phyloP scores from a whole-genome alignment of 192 early-diverging fungal genomes.

The Coemansia sp. region DNA sequence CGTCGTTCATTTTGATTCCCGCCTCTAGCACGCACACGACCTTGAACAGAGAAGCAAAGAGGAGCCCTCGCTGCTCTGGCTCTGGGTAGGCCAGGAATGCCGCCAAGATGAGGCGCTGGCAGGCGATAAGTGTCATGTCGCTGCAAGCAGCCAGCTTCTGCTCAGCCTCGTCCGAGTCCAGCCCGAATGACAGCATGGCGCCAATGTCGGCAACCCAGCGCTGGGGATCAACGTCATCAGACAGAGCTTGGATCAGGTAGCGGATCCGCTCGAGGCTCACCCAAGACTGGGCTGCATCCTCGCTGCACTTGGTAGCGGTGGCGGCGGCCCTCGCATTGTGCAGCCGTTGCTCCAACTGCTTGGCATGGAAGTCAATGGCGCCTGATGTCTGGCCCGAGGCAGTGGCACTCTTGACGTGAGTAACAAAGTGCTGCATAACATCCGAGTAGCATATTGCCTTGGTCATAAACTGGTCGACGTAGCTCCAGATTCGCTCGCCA shows the following conservation, averaged over 20 bases:
- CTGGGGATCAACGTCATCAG: slow-evolving; percentile 18
- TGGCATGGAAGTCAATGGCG: slow-evolving; percentile 12
- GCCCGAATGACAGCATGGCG: slow-evolving; percentile 21
- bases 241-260: slow-evolving; percentile 40
- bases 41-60: slow-evolving; percentile 30
- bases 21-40: slow-evolving; percentile 69
- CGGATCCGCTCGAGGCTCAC: slow-evolving; percentile 40
- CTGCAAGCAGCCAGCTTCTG: slow-evolving; percentile 31
- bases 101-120: slow-evolving; percentile 40
- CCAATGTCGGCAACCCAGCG: slow-evolving; percentile 21
- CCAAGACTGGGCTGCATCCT: slow-evolving; percentile 36
- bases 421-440: slow-evolving; percentile 37
- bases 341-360: slow-evolving; percentile 15
- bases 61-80: slow-evolving; percentile 2
- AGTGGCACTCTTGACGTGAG: slow-evolving; percentile 8
- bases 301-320: slow-evolving; percentile 5
- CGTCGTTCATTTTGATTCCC: slow-evolving; percentile 69
- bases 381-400: background rate
- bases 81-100: slow-evolving; percentile 27
- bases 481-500: slow-evolving; percentile 33
- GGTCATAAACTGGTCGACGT: slow-evolving; percentile 32
- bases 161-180: slow-evolving; percentile 24
- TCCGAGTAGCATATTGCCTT: slow-evolving; percentile 52
- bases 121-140: slow-evolving; percentile 39
- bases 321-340: slow-evolving; percentile 4